Evolutionary conservation across 805 yeast genomes (phyloP).

Genomic region (Saccharomycopsis fibuligera): DNA sequence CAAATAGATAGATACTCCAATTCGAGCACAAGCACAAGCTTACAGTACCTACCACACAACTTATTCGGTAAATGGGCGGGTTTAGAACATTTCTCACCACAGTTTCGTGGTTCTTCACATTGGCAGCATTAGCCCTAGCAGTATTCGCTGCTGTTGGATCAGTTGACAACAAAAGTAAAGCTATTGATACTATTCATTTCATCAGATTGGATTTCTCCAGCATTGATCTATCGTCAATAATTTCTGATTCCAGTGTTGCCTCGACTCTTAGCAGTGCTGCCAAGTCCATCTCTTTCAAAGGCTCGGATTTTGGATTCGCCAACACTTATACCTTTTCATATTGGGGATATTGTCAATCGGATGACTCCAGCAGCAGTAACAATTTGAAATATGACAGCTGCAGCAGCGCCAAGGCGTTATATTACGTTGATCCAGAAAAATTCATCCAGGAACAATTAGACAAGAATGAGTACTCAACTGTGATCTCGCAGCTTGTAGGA

Average conservation of each 20-base stretch:
- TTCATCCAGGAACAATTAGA: constrained; percentile 25
- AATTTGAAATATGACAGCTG: constrained; percentile 39
- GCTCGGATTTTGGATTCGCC: constrained; percentile 33
- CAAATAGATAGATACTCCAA: no score
- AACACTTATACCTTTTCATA: constrained; percentile 49
- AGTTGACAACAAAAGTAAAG: constrained; percentile 32
- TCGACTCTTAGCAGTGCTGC: constrained; percentile 20
- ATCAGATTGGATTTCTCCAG: constrained; percentile 41
- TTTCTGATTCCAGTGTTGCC: constrained; percentile 20
- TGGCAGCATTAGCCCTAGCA: constrained; percentile 41
- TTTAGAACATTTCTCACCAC: constrained; percentile 26
- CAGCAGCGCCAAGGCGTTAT: constrained; percentile 47
- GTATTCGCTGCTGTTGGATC: constrained; percentile 50
- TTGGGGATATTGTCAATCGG: constrained; percentile 60
- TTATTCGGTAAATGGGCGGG: no score
- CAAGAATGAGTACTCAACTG: constrained; percentile 20
- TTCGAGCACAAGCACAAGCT: no score
- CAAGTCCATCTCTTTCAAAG: constrained; percentile 13
- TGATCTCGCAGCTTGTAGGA: constrained; percentile 27
- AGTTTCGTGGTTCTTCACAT: constrained; percentile 29
- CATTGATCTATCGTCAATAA: constrained; percentile 25
- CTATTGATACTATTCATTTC: constrained; percentile 40
- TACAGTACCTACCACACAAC: no score
- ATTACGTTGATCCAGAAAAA: constrained; percentile 46
- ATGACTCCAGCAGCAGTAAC: constrained; percentile 22